Evolutionary conservation across 768 basidiomycete genomes (phyloP), one percentile per base, ranked within the genome.

Genomic region (Infundibulicybe gibba): DNA sequence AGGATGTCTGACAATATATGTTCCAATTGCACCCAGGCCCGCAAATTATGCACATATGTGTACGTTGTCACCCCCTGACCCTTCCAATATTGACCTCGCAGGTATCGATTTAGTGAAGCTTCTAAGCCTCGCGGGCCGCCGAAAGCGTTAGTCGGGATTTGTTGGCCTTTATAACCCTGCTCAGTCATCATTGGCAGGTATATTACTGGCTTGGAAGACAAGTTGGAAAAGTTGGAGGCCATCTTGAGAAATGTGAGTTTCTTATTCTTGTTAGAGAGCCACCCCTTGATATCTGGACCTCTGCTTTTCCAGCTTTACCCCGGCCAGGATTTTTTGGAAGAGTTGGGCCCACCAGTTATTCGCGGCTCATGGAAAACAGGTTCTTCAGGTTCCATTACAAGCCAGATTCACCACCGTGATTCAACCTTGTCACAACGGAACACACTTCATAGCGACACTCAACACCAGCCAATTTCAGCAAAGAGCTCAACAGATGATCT

Each of bases 61-160:
- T 81, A 51, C 41, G 79, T 69, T 32, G 43, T 31, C 32, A 16
- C 41, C 33, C 19, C 19, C 25, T 30, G 44, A 14, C 30, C 31
- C 31, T 30, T 30, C 53, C 16, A 14, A n/a, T 17, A 33, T 43
- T 31, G 19, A 13, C 41, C 19, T 37, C 40, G 39, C 42, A 32
- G 32, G 19, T 25, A 33, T 6, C 8, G 46, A 38, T 32, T 11
- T 44, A 83, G 81, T n/a, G 83, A 84, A 59, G 69, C 68, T 2
- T 84, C 83, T 3, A 79, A 79, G 52, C 82, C 82, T 48, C 72
- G 83, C 45, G 81, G 81, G 0, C 83, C 83, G 17, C 78, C 83
- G 4, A 85, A 85, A 64, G 81, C 79, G 80, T 85, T 49, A 55
- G 82, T 72, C n/a, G 35, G 10, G 6, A n/a, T 19, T 6, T 38